These are phyloP conservation scores for Xanthoconium stramineum DNA, from an alignment of 768 basidiomycete genomes.

Conservation along the genomic window DNA sequence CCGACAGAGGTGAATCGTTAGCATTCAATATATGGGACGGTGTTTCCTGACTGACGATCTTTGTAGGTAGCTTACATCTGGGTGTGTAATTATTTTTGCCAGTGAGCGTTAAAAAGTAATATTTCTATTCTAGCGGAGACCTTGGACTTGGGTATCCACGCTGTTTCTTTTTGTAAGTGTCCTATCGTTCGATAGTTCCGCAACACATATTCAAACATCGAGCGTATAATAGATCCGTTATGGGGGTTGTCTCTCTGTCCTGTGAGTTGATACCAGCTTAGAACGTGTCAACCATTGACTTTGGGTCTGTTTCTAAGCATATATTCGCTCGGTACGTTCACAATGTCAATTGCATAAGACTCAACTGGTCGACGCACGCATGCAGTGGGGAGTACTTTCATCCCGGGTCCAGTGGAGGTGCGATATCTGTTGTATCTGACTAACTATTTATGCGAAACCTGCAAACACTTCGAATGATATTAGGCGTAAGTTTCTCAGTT, in stretches of 20 bases:
- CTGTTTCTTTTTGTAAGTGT: background rate
- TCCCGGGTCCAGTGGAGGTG: background rate
- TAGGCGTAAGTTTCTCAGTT: background rate
- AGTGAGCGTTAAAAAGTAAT: background rate
- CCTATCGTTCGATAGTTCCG: background rate
- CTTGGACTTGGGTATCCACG: background rate
- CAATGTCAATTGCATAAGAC: no score
- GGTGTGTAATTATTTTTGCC: background rate
- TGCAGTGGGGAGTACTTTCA: background rate
- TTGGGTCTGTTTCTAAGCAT: background rate
- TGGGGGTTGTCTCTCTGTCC: background rate
- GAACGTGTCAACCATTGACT: background rate
- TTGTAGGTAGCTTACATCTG: no score
- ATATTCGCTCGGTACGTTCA: background rate
- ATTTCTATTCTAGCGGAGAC: background rate
- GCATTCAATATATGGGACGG: background rate
- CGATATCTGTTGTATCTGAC: background rate
- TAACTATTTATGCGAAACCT: no score
- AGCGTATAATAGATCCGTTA: background rate
- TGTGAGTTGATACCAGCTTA: background rate
- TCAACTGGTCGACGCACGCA: background rate
- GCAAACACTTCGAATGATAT: background rate
- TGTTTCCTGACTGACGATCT: background rate
- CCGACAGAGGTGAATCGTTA: background rate
- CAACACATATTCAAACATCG: background rate